Percentiles rank a stretch among this genome's conserved stretches.
Conservation (phyloP, 495 filamentous ascomycete genomes). For the Penicillium parvum region DNA sequence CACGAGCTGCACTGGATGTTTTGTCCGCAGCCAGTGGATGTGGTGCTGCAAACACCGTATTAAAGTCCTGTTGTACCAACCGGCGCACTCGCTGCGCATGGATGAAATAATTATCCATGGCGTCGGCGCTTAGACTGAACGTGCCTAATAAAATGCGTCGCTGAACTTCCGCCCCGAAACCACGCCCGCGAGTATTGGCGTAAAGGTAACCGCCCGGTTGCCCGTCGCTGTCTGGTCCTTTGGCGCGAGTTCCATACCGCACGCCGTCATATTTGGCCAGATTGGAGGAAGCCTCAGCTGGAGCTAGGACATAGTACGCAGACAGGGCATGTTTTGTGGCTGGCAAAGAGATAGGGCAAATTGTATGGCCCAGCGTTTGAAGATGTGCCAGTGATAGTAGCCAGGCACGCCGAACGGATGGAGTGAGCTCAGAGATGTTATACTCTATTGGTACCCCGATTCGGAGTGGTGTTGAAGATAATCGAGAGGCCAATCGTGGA, state of each 20-base stretch:
- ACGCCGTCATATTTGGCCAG: conserved; percentile 97
- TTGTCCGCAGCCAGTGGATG: conserved; percentile 55
- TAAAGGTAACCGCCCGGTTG: conserved; percentile 58
- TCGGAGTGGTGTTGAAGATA: conserved; percentile 33
- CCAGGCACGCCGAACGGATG: conserved; percentile 67
- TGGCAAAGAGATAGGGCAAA: conserved; percentile 77
- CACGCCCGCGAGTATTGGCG: conserved; percentile 62
- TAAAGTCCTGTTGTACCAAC: conserved; percentile 80
- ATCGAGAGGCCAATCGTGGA: conserved; percentile 24
- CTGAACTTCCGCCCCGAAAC: conserved; percentile 82
- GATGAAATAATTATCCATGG: conserved; percentile 95
- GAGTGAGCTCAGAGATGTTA: conserved; percentile 76
- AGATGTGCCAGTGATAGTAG: conserved; percentile 51
- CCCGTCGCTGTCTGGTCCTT: conserved; percentile 25
- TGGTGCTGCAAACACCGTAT: conserved; percentile 62
- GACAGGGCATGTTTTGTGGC: conserved; percentile 79
- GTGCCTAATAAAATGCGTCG: conserved; percentile 83
- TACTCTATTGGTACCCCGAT: conserved; percentile 86
- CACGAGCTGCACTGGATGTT: conserved; percentile 24
- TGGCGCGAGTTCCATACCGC: conserved; percentile 66
- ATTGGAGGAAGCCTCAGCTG: conserved; percentile 93
- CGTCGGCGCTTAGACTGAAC: conserved; percentile 84
- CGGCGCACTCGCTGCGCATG: conserved; percentile 85
- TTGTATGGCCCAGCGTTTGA: conserved; percentile 56
- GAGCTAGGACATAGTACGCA: conserved; percentile 92